Conservation (phyloP, 495 filamentous ascomycete genomes). For the Trichocladium uniseriatum region DNA sequence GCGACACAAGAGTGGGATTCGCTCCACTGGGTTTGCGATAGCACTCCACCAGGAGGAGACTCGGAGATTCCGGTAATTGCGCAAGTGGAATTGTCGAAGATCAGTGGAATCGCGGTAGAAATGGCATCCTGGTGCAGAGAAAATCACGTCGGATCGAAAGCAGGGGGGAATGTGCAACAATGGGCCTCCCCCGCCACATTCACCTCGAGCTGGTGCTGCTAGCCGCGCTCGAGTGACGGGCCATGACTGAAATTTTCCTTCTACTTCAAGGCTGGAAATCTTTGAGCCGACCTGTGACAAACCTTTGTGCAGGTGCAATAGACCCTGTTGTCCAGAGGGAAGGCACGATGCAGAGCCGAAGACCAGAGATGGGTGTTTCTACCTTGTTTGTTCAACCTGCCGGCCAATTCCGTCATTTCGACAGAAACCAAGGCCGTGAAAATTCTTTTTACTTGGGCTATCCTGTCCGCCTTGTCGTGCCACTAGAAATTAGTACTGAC, state of each 20-base stretch:
- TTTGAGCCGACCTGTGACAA: not conserved
- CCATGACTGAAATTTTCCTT: not conserved
- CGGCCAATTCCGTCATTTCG: not conserved
- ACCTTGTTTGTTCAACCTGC: not conserved
- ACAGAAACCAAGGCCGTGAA: too few relatives aligned
- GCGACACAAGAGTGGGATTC: not conserved
- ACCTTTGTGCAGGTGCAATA: not conserved
- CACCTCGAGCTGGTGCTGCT: not conserved
- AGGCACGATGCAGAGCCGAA: not conserved
- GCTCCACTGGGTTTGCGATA: not conserved
- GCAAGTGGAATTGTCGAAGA: not conserved
- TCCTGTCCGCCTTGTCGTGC: too few relatives aligned
- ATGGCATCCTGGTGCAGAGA: not conserved
- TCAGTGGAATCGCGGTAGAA: not conserved
- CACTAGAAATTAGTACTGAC: too few relatives aligned
- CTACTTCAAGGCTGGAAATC: not conserved
- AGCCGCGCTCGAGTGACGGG: not conserved
- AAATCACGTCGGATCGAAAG: not conserved
- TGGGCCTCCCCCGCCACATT: not conserved
- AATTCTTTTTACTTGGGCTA: too few relatives aligned
- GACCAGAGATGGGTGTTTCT: not conserved
- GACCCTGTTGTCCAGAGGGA: not conserved
- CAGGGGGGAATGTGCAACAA: not conserved
- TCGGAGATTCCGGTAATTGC: conserved; percentile 9
- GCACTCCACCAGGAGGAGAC: conserved; percentile 7